Conservation (phyloP, 1,284 basidiomycete species). For the Nidula niveotomentosa region DNA sequence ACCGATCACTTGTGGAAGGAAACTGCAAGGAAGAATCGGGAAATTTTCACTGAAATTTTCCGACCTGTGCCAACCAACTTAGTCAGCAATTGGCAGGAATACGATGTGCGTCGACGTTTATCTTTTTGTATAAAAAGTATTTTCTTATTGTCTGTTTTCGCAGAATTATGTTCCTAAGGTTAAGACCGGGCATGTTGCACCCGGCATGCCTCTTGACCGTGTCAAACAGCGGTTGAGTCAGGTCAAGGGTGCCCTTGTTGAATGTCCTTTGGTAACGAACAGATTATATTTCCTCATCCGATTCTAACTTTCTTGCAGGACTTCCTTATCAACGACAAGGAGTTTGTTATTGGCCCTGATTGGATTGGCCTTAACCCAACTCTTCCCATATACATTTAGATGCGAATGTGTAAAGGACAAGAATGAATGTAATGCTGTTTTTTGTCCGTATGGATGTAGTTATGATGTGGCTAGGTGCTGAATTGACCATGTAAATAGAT, state of each 20-base stretch:
- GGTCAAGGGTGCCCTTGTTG: constrained; percentile 75
- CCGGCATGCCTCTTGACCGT: constrained; percentile 58
- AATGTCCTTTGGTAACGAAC: constrained; percentile 65
- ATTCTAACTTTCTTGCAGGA: constrained; percentile 42
- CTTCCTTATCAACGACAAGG: constrained; percentile 79
- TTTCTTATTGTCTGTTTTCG: not conserved
- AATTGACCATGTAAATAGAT: no score
- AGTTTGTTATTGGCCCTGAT: constrained; percentile 67
- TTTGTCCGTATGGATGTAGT: not conserved
- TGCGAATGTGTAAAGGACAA: not conserved
- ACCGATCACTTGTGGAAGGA: constrained; percentile 65
- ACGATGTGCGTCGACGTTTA: constrained; percentile 53
- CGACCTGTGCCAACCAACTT: constrained; percentile 80
- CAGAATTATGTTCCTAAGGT: constrained; percentile 74
- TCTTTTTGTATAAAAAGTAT: constrained; percentile 7
- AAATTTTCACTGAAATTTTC: constrained; percentile 83
- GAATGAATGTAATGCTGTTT: not conserved
- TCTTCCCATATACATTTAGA: constrained; percentile 73
- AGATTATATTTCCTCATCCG: not conserved
- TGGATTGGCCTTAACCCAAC: constrained; percentile 78
- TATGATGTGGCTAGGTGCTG: no score
- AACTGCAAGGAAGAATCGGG: constrained; percentile 79
- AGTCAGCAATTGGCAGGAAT: constrained; percentile 76
- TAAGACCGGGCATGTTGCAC: constrained; percentile 82
- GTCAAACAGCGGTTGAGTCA: constrained; percentile 74